Evolutionary conservation across 2,329 filamentous ascomycete species (phyloP), one percentile per base, ranked within the genome.

Genomic region (Fusarium stilboides): DNA sequence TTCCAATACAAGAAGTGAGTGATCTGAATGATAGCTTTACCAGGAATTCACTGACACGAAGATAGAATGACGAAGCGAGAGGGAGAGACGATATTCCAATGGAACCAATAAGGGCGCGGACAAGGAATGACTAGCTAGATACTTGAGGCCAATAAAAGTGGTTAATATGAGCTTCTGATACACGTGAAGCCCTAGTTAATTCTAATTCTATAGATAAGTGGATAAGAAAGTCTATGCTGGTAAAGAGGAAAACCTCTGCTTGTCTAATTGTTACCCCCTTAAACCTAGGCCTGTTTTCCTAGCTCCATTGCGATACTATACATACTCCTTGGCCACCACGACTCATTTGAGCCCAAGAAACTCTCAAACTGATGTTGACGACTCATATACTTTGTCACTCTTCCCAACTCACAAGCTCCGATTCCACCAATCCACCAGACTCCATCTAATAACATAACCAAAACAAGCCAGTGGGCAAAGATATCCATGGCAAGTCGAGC

Each of bases 401-500:
- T 60, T 0, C 68, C 62, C 28, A 81, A 56, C 60, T 81, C 80
- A 76, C 77, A 81, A 6, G 60, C 60, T 0, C 80, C 79, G 5
- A 78, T 77, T 0, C 73, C 75, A 0, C 79, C 78, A 42, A 81
- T 80, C 80, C 80, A 81, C 80, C 80, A 81, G 2, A 81, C 79
- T 1, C 77, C 76, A 53, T 81, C 79, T 5, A 81, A 46, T n/a
- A 80, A 20, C 62, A 80, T 73, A 1, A 80, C 72, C 3, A 81
- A 49, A 7, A 81, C 78, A 6, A 81, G 75, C 80, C 80, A 81
- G 42, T 81, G 79, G 0, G 79, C 73, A 51, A 81, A 80, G 2
- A 81, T 79, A 10, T 81, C 77, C 45, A 80, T 61, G 2, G 79
- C 78, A 5, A 80, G 71, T 20, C 70, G 63, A 9, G 72, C 57